These are phyloP conservation scores for Pichia nakasei DNA, from an alignment of 805 yeast genomes.

Conservation along the genomic window DNA sequence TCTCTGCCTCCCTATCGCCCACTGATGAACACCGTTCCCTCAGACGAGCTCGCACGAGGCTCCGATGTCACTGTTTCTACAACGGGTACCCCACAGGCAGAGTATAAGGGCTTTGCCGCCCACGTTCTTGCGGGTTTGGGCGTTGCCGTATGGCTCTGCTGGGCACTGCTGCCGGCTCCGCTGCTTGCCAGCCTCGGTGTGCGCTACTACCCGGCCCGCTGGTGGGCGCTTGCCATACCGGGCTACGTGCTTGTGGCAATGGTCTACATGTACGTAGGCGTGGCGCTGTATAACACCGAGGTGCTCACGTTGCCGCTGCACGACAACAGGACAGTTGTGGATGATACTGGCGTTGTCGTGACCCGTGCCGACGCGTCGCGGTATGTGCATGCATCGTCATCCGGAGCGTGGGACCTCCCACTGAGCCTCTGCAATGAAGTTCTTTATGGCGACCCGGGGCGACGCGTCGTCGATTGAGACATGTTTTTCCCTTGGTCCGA, in stretches of 20 bases:
- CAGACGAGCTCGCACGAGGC: slow-evolving; percentile 53
- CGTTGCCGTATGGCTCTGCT: slow-evolving; percentile 48
- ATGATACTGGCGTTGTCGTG: slow-evolving; percentile 40
- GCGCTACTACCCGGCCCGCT: slow-evolving; percentile 79
- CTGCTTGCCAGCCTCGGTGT: slow-evolving; percentile 43
- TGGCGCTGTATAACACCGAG: slow-evolving; percentile 72
- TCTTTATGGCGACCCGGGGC: slow-evolving; percentile 43
- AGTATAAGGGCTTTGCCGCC: slow-evolving; percentile 82
- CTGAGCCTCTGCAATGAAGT: slow-evolving; percentile 59
- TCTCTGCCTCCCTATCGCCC: too few relatives aligned
- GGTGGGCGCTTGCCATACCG: slow-evolving; percentile 86
- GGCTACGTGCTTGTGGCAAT: slow-evolving; percentile 59
- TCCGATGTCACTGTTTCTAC: slow-evolving; percentile 58
- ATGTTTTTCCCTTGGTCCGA: too few relatives aligned
- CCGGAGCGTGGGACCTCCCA: slow-evolving; percentile 85
- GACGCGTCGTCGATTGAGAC: too few relatives aligned
- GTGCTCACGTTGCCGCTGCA: slow-evolving; percentile 51
- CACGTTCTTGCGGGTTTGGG: slow-evolving; percentile 58
- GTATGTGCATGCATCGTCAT: slow-evolving; percentile 51
- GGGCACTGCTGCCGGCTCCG: slow-evolving; percentile 70
- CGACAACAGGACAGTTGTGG: slow-evolving; percentile 58
- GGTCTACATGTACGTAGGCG: slow-evolving; percentile 62
- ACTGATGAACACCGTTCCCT: too few relatives aligned
- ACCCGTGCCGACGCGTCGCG: slow-evolving; percentile 21
- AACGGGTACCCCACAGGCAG: slow-evolving; percentile 50